phyloP scores from a whole-genome alignment of 148 eudicot genomes.

The Heliosperma pusillum region DNA sequence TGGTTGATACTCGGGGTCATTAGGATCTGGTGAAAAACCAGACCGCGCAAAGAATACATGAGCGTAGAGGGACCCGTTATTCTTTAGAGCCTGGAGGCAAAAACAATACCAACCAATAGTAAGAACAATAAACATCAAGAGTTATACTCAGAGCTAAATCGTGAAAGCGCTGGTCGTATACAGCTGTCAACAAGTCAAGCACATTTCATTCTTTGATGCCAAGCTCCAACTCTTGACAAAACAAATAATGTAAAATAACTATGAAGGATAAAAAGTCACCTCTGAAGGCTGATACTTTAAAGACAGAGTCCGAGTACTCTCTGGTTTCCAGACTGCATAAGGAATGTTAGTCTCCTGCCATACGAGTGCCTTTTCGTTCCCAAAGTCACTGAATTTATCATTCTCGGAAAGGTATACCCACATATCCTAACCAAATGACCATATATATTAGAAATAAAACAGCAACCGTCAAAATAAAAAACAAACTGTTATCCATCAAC shows the following conservation, averaged over 20 bases:
- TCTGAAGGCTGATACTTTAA: conserved; percentile 75
- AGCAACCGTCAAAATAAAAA: conserved; percentile 11
- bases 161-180: not conserved
- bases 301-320: conserved; percentile 74
- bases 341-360: conserved; percentile 99
- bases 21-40: conserved; percentile 88
- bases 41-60: conserved; percentile 91
- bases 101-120: conserved; percentile 8
- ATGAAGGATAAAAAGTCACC: conserved; percentile 36
- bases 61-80: conserved; percentile 85
- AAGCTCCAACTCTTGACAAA: not conserved
- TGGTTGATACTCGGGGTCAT: conserved; percentile 83
- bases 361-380: conserved; percentile 75
- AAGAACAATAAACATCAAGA: no score
- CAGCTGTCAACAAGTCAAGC: not conserved
- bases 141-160: not conserved
- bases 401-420: conserved; percentile 87
- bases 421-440: conserved; percentile 62
- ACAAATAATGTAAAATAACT: not conserved
- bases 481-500: conserved; percentile 49
- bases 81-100: conserved; percentile 66
- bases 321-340: conserved; percentile 88
- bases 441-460: conserved; percentile 5
- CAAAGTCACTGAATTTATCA: conserved; percentile 72
- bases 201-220: not conserved